A percentile compares a stretch with the other conserved stretches of the same genome.
Evolutionary conservation across 768 basidiomycete genomes (phyloP).

Genomic region (Cantharellus cinnabarinus): DNA sequence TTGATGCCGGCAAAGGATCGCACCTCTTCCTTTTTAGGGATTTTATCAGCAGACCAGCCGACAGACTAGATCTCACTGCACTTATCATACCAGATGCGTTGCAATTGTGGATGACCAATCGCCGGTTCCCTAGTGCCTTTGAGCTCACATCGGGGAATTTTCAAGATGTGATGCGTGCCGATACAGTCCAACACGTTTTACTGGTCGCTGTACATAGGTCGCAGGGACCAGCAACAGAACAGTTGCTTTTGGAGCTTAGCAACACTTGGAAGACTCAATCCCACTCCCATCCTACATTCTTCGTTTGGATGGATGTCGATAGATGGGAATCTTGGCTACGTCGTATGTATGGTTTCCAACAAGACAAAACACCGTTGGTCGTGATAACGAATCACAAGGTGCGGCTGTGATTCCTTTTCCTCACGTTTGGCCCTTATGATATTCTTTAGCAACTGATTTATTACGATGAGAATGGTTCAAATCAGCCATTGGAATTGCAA

Average conservation of each 20-base stretch:
- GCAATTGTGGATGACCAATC: constrained; percentile 35
- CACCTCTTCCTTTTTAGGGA: too few species aligned
- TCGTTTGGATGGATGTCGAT: constrained; percentile 74
- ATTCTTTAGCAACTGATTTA: constrained; percentile 42
- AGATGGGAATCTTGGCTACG: constrained; percentile 81
- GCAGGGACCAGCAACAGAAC: constrained; percentile 14
- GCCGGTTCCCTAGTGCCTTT: constrained; percentile 51
- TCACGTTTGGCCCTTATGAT: not conserved
- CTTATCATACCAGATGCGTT: not conserved
- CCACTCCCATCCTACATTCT: constrained; percentile 29
- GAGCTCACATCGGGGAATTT: constrained; percentile 67
- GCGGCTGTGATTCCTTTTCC: constrained; percentile 11
- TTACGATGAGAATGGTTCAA: constrained; percentile 43
- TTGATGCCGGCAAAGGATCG: too few species aligned
- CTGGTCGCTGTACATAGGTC: constrained; percentile 27
- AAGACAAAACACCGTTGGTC: constrained; percentile 15
- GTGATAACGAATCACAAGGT: constrained; percentile 74
- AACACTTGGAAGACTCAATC: constrained; percentile 15
- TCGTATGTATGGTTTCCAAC: constrained; percentile 63
- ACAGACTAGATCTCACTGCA: constrained; percentile 2
- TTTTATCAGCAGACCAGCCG: constrained; percentile 1
- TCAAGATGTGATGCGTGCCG: constrained; percentile 65
- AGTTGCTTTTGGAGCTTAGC: constrained; percentile 24
- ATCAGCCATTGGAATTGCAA: constrained; percentile 35
- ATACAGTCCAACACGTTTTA: constrained; percentile 52